Conservation (phyloP, 2,329 filamentous ascomycete species). For the Epichloe sylvatica region DNA sequence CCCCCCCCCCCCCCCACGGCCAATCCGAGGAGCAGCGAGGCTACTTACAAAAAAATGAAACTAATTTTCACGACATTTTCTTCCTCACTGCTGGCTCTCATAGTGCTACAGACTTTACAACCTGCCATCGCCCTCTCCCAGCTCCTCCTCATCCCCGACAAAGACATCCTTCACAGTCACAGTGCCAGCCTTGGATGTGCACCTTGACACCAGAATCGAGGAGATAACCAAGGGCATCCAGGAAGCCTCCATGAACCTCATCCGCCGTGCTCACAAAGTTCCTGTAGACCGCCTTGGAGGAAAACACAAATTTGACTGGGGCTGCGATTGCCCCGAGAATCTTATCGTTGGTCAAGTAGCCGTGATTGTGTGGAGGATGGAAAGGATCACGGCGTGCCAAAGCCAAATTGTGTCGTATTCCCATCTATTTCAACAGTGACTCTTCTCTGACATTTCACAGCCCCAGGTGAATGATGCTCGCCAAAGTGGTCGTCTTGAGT, state of each 20-base stretch:
- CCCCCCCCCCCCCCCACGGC: too few species aligned
- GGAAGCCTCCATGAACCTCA: slow-evolving; percentile 36
- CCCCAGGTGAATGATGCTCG: too few species aligned
- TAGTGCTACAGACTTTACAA: neutral
- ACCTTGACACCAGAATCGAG: too few species aligned
- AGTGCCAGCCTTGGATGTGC: slow-evolving; percentile 14
- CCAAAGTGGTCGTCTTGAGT: too few species aligned
- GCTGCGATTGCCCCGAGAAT: slow-evolving; percentile 48
- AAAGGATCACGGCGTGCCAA: too few species aligned
- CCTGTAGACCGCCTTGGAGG: slow-evolving; percentile 25
- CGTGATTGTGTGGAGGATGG: slow-evolving; percentile 27
- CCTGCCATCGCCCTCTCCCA: neutral
- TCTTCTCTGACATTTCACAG: too few species aligned
- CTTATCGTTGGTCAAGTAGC: slow-evolving; percentile 45
- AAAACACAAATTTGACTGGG: slow-evolving; percentile 42
- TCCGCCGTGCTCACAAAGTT: slow-evolving; percentile 48
- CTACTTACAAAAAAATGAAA: too few species aligned
- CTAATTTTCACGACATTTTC: neutral
- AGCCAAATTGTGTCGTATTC: too few species aligned
- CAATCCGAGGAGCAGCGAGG: too few species aligned
- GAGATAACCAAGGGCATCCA: slow-evolving; percentile 16
- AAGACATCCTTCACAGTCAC: slow-evolving; percentile 17
- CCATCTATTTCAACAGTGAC: too few species aligned
- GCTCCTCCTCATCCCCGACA: slow-evolving; percentile 12
- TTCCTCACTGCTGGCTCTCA: neutral